phyloP scores from a whole-genome alignment of 2,329 filamentous ascomycete genomes.

The Lecanicillium sp. region DNA sequence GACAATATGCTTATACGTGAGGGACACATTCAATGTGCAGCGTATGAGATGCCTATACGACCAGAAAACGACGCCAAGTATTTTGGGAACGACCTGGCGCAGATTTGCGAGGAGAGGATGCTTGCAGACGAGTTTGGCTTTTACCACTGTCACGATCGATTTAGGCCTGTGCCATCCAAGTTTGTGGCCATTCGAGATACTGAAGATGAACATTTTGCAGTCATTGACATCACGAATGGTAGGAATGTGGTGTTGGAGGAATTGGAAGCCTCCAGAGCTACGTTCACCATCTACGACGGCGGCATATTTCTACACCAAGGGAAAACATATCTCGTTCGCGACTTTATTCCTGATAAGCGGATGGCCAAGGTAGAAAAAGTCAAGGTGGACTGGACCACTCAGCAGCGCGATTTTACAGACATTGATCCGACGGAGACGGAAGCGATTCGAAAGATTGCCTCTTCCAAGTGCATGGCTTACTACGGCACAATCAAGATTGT shows the following conservation, averaged over 20 bases:
- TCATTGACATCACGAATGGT: slow-evolving; percentile 79
- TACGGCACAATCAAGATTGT: slow-evolving; percentile 81
- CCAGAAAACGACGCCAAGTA: slow-evolving; percentile 67
- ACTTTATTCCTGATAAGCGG: slow-evolving; percentile 72
- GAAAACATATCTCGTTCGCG: slow-evolving; percentile 83
- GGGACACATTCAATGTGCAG: slow-evolving; percentile 92
- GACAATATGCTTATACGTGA: slow-evolving; percentile 85
- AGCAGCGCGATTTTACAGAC: slow-evolving; percentile 88
- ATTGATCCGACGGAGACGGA: slow-evolving; percentile 91
- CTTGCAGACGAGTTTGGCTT: slow-evolving; percentile 69
- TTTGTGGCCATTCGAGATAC: slow-evolving; percentile 86
- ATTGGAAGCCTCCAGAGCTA: slow-evolving; percentile 89
- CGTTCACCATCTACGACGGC: slow-evolving; percentile 93
- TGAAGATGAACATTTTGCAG: slow-evolving; percentile 83
- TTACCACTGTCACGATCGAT: slow-evolving; percentile 84
- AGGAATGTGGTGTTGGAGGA: slow-evolving; percentile 86
- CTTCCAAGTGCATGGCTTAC: slow-evolving; percentile 63
- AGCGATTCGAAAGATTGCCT: slow-evolving; percentile 64
- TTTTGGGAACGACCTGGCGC: slow-evolving; percentile 66
- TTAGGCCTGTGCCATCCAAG: slow-evolving; percentile 74
- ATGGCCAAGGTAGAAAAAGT: slow-evolving; percentile 85
- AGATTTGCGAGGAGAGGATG: slow-evolving; percentile 68
- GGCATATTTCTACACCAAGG: slow-evolving; percentile 97
- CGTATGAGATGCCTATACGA: slow-evolving; percentile 89
- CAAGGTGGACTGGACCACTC: slow-evolving; percentile 90